These are phyloP conservation scores for Calonectria montana DNA, from an alignment of 2,329 filamentous ascomycete genomes.

Conservation along the genomic window DNA sequence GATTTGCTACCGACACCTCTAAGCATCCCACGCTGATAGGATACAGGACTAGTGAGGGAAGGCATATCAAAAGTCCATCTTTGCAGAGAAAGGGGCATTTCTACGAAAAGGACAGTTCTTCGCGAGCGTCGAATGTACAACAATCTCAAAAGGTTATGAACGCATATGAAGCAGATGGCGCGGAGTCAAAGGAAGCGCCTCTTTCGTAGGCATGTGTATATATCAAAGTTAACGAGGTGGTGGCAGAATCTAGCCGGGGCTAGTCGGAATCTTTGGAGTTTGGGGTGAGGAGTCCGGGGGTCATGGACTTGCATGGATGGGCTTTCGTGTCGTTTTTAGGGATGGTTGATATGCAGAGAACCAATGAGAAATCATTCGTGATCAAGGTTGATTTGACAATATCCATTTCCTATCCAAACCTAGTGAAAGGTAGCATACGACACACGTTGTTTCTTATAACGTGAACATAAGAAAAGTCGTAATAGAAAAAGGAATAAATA, in stretches of 20 bases:
- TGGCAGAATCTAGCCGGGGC: slow-evolving; percentile 4
- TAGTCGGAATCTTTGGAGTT: slow-evolving; percentile 20
- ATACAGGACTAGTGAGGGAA: background rate
- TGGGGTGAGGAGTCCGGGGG: slow-evolving; percentile 26
- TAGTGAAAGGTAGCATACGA: background rate
- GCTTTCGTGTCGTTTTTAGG: slow-evolving; percentile 12
- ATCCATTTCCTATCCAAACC: background rate
- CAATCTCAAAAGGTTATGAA: slow-evolving; percentile 17
- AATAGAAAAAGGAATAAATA: too few relatives aligned
- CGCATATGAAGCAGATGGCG: slow-evolving; percentile 4
- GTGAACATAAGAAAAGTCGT: too few relatives aligned
- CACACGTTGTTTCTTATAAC: too few relatives aligned
- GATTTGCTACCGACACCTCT: slow-evolving; percentile 50
- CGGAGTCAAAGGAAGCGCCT: slow-evolving; percentile 3
- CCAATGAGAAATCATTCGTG: background rate
- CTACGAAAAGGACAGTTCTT: background rate
- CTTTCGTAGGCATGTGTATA: slow-evolving; percentile 22
- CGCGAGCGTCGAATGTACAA: slow-evolving; percentile 13
- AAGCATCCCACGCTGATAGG: slow-evolving; percentile 43
- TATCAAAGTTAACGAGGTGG: slow-evolving; percentile 13
- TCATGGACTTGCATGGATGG: slow-evolving; percentile 2
- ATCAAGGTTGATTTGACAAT: background rate
- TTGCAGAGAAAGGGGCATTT: background rate
- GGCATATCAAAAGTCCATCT: background rate
- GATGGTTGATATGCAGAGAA: background rate